phyloP scores from a whole-genome alignment of 2,329 filamentous ascomycete species.

The Pleochaeta shiraiana region DNA sequence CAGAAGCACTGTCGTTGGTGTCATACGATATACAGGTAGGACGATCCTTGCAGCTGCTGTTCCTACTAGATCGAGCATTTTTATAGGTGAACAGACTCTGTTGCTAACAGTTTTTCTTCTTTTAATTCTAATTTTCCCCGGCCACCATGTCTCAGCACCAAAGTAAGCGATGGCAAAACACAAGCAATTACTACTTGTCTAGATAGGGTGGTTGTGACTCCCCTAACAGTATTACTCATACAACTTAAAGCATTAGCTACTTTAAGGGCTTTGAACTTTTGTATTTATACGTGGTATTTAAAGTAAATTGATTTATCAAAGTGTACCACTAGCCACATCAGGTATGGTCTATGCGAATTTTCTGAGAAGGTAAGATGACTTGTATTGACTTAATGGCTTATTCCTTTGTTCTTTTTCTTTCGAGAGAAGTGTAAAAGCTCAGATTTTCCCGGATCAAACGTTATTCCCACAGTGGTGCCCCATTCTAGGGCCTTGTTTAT shows the following conservation, averaged over 20 bases:
- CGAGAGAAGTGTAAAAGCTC: not conserved
- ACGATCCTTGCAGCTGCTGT: not conserved
- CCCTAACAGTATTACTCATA: not conserved
- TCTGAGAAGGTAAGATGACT: not conserved
- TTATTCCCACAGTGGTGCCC: not conserved
- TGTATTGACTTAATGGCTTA: not conserved
- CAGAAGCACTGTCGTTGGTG: not conserved
- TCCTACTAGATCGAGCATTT: not conserved
- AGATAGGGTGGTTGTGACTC: not conserved
- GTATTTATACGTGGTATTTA: not conserved
- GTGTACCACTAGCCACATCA: not conserved
- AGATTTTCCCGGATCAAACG: not conserved
- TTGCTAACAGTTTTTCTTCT: not conserved
- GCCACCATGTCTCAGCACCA: too few relatives aligned
- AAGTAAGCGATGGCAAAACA: not conserved
- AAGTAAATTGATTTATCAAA: not conserved
- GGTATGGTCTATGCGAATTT: too few relatives aligned
- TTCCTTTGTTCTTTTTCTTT: not conserved
- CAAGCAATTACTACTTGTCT: not conserved
- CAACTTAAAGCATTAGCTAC: not conserved
- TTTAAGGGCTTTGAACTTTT: not conserved
- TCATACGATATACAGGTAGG: not conserved
- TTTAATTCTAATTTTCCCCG: too few relatives aligned
- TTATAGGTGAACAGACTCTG: not conserved
- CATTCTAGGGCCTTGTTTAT: not conserved